Base-by-base conservation (phyloP, 768 basidiomycete species). In the Gloeophyllum trabeum region DNA sequence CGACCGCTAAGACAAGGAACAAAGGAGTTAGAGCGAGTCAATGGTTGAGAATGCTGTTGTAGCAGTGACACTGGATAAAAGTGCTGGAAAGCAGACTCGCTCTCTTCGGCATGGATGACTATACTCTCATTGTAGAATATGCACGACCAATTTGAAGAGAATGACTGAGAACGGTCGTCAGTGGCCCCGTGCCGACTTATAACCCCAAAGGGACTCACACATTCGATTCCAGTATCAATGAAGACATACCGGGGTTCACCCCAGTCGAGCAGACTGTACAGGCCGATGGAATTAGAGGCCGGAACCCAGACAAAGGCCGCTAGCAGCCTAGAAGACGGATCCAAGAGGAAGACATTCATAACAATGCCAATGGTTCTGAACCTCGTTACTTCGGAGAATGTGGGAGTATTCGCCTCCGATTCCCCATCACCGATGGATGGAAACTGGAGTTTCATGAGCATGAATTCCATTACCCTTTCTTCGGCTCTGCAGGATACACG, bases 101-200 rank as follows among this genome's bases (percentile, higher is more conserved):
- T 70, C 55, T 81, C 80, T 59, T 84, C 82, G 26, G 74, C 79
- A 50, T 85, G 82, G 26, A 85, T 79, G 25, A 83, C 79, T 44
- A 85, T 79, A 47, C 80, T 71, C 39, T 63, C 61, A 48, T 83
- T 70, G 51, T 71, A 74, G 6, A 83, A 57, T 37, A 83, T 83
- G 51, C 81, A 85, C 19, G 80, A 82, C 82, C 82, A 85, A 44
- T 83, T 84, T 6, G 81, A 78, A 16, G 78, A 79, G 54, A 69
- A 64, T 10, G 72, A 66, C 81, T 83, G 46, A 32, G 28, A 16
- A 32, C 18, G 42, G 30, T 37, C 26, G 21, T 30, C 14, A 23
- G 26, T 12, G 48, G 18, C 20, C 44, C n/a, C 25, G 18, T 40
- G 16, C 23, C 18, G 23, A 26, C 19, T 20, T 35, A 21, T 7